Conservation (phyloP, 2,329 filamentous ascomycete genomes). For the Trichophyton schoenleinii region DNA sequence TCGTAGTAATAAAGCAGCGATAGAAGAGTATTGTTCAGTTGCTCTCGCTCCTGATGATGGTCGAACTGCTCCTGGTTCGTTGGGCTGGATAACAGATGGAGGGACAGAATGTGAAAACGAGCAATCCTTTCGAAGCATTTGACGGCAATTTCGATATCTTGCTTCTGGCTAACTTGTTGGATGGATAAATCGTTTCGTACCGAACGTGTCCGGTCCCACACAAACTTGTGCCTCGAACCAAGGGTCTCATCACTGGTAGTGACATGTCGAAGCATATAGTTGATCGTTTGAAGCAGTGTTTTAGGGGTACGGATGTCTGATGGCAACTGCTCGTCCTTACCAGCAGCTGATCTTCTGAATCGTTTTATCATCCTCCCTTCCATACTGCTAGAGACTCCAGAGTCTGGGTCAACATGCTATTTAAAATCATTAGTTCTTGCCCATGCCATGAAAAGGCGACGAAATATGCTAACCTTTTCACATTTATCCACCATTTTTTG, state of each 20-base stretch:
- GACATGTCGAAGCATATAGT: conserved; percentile 39
- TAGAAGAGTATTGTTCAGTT: conserved; percentile 50
- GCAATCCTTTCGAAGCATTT: conserved; percentile 51
- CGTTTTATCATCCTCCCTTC: conserved; percentile 48
- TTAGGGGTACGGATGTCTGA: conserved; percentile 50
- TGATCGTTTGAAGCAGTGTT: conserved; percentile 35
- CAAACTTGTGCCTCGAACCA: conserved; percentile 46
- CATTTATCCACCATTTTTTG: conserved; percentile 49
- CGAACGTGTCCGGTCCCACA: conserved; percentile 54
- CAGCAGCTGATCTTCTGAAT: conserved; percentile 50
- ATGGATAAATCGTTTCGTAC: conserved; percentile 55
- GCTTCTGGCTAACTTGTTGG: conserved; percentile 44
- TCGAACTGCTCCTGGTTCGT: conserved; percentile 43
- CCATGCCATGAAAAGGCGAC: background rate
- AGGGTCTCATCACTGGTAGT: conserved; percentile 40
- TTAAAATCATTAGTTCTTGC: background rate
- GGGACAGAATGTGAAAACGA: conserved; percentile 50
- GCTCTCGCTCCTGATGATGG: conserved; percentile 49
- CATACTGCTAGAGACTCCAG: conserved; percentile 23
- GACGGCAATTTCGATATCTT: conserved; percentile 46
- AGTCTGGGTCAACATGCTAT: conserved; percentile 26
- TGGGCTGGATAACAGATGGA: conserved; percentile 46
- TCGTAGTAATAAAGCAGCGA: conserved; percentile 51
- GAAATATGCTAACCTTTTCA: conserved; percentile 39
- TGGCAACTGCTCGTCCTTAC: conserved; percentile 50